Evolutionary conservation across 1,139 yeast species (phyloP).

Genomic region (Casaregolazyma suthepensis): DNA sequence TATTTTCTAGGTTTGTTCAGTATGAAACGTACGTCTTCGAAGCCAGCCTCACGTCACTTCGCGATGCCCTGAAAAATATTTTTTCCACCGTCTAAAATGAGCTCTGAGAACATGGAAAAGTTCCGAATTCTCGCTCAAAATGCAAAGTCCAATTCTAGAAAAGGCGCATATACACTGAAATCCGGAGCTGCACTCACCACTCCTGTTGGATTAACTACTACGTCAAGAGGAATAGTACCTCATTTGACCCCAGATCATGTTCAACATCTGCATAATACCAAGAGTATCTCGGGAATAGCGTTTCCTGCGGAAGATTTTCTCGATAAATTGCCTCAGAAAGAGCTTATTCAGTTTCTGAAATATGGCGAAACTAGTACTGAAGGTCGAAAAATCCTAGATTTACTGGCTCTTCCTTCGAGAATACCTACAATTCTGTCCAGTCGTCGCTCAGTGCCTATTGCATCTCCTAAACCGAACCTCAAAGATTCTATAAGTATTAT

Average conservation of each 20-base stretch:
- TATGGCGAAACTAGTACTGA: slow-evolving; percentile 10
- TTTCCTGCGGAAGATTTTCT: slow-evolving; percentile 31
- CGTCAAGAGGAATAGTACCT: slow-evolving; percentile 37
- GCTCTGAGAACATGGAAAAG: background rate
- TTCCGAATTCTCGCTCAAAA: slow-evolving; percentile 3
- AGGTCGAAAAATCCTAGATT: slow-evolving; percentile 15
- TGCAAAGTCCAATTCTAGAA: slow-evolving; percentile 5
- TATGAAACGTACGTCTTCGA: background rate
- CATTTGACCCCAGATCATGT: slow-evolving; percentile 39
- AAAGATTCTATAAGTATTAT: slow-evolving; percentile 29
- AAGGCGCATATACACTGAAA: background rate
- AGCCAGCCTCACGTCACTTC: background rate
- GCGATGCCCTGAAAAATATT: slow-evolving; percentile 1
- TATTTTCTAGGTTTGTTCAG: too few relatives aligned
- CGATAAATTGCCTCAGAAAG: slow-evolving; percentile 22
- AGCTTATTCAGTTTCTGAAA: slow-evolving; percentile 18
- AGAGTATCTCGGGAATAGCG: slow-evolving; percentile 21
- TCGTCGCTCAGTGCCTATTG: slow-evolving; percentile 29
- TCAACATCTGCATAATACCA: slow-evolving; percentile 13
- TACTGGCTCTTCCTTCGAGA: slow-evolving; percentile 22
- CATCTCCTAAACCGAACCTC: slow-evolving; percentile 32
- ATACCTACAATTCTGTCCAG: slow-evolving; percentile 25
- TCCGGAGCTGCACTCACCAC: slow-evolving; percentile 19
- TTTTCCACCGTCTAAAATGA: background rate
- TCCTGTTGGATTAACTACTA: slow-evolving; percentile 31